Evolutionary conservation across 169 alveolate genomes (phyloP).

Genomic region (Cytauxzoon felis): DNA sequence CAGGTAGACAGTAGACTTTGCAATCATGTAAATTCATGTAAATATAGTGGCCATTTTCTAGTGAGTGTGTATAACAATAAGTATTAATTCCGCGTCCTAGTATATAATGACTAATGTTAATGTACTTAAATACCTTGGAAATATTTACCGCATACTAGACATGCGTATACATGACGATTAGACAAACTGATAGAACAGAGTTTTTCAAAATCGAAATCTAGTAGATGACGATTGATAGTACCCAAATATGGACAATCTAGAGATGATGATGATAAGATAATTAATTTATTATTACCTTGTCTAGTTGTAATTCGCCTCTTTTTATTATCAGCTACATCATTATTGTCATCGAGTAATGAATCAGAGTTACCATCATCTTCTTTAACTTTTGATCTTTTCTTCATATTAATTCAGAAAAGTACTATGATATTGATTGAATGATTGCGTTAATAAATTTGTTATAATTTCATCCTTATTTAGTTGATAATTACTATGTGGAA

Average conservation of each 20-base stretch:
- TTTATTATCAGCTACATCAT: no score
- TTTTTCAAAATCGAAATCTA: constrained; percentile 98
- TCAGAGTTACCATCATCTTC: no score
- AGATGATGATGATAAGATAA: no score
- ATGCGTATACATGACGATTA: constrained; percentile 93
- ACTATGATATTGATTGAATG: no score
- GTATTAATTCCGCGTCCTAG: constrained; percentile 90
- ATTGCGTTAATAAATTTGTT: no score
- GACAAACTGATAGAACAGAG: constrained; percentile 93
- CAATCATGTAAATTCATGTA: constrained; percentile 89
- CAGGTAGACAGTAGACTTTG: constrained; percentile 94
- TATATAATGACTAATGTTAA: neutral
- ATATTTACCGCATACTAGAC: constrained; percentile 95
- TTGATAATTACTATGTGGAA: no score
- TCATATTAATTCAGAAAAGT: no score
- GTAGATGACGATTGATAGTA: constrained; percentile 89
- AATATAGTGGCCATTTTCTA: constrained; percentile 92
- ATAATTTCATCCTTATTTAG: no score
- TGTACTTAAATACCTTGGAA: constrained; percentile 83
- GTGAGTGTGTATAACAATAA: constrained; percentile 92
- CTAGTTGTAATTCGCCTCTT: no score
- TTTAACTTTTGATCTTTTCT: no score
- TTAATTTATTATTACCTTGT: no score
- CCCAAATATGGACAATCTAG: constrained; percentile 91
- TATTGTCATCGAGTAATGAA: no score